Base-by-base conservation (phyloP, 1,284 basidiomycete genomes). In the Cutaneotrichosporon mucoides region DNA sequence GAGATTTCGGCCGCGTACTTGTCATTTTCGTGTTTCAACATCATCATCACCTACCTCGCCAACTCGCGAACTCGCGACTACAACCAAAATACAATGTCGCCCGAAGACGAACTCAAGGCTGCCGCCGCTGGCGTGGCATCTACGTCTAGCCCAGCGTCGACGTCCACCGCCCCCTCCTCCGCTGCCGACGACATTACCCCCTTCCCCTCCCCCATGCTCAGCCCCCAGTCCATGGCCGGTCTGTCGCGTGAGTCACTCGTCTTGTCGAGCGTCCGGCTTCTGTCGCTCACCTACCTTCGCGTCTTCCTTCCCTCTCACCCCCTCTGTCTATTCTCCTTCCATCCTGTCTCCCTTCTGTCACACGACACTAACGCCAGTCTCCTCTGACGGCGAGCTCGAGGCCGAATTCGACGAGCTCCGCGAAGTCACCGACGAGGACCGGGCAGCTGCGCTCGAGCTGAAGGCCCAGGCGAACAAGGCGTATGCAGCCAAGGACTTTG, bases 391-490 rank as follows among this genome's bases (percentile, higher is more conserved):
- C 12, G 75, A 75, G 60, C 64, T 76, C 13, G 75, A 75, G 53
- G 61, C 66, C 11, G 74, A 77, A 48, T 66, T 77, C 7, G 74
- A 77, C 57, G 70, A 72, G 47, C 55, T 72, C 34, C 69, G 75
- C 59, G 68, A 75, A 35, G 66, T 90, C 56, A 84, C 88, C 1
- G 86, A 88, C 48, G 82, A 85, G 63, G 88, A 89, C 65, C 85
- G 81, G 70, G 81, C 81, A 42, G 82, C 84, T 69, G 89, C 91
- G 5, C 77, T 83, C 7, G 82, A 82, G 67, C 73, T 94, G 60
- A 97, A 96, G 78, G 83, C 81, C 7, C 82, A 88, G 65, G 93
- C 92, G 10, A 96, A 96, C 80, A 86, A 87, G 69, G 88, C 90
- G 4, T 97, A 95, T 73, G 79, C 81, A 37, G 80, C 71, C 49